Base-by-base conservation (phyloP, 306 rosid genomes). In the Lathyrus sativus region DNA sequence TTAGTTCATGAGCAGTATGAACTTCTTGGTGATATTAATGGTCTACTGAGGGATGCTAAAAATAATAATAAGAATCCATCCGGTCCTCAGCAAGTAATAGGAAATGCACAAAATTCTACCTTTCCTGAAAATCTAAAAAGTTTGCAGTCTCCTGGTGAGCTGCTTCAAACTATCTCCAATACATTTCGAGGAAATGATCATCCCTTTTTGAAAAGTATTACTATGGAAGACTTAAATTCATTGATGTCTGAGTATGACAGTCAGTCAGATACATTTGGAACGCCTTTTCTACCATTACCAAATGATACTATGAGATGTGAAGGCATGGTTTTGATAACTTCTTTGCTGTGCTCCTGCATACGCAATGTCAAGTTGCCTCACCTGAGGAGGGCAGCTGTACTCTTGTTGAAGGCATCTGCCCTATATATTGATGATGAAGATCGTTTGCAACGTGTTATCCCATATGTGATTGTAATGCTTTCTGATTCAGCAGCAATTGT, bases 311-410 rank as follows among this genome's bases (percentile, higher is more conserved):
- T 90, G 89, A 79, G 84, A 79, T 93, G 97, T 79, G 99, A 90
- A 75, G 99, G 97, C 80, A 90, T 93, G 97, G 91, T 90, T 85
- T 73, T 93, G 82, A 85, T 93, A 68, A 85, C 99, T 78, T 90
- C 97, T 68, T 82, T 93, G 78, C 91, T 93, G 18, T 93, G 96
- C 81, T 90, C 99, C 48, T 86, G 99, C 84, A 79, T 90, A 78
- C 95, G 99, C 75, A 90, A 90, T 80, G 89, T 90, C 75, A 93
- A 85, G 85, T 78, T 90, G 81, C 97, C 99, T 72, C 95, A 86
- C 80, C 76, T 86, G 77, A 85, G 99, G 78, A 86, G 99, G 81
- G 88, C 83, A 19, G 97, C 96, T 46, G 78, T 93, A 75, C 97
- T 93, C 64, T 78, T 88, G 84, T 84, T 93, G 74, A 93, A 84